Evolutionary conservation across 106 monocot species (phyloP), one percentile per base, ranked within the genome.

Genomic region (Dendrobium huoshanense): DNA sequence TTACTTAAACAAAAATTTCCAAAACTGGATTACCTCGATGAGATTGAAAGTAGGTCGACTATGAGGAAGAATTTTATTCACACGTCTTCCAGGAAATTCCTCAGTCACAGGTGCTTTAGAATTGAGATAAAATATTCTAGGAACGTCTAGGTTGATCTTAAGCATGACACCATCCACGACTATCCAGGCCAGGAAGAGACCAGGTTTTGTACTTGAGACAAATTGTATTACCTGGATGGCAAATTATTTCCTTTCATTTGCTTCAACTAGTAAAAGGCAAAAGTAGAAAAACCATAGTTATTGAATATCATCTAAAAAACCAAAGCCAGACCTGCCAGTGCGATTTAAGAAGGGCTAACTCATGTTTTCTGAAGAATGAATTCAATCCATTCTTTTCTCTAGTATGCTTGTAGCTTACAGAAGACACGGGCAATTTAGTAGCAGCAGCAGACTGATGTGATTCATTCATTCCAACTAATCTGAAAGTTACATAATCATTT

Each of bases 1-100:
- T 68, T 68, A 25, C 10, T 70, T 37, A 33, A 33, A 70, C 31
- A 48, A 64, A 80, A 4, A 29, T 61, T 24, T 19, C 40, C 64
- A 77, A 24, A 65, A 10, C 40, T 82, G 8, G 31, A 22, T 31
- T 82, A 95, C 98, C 95, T 99, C 95, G 73, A 99, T 95, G 27
- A 95, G 89, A 85, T 99, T 92, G 75, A 88, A 99, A 61, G 73
- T 81, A 72, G 95, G 88, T 85, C 87, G 87, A 78, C 86, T 84
- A 88, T 93, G 98, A 87, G 98, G 98, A 84, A 99, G 95, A 88
- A 90, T 85, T 82, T 93, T 99, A 84, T 90, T 95, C 31, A 95
- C 93, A 73, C 79, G 87, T 59, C 91, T 88, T 80, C 98, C 98
- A 80, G 98, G 91, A 81, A 99, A 99, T 81, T 99, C 93, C 85